These are phyloP conservation scores for Elasticomyces elasticus DNA, from an alignment of 495 filamentous ascomycete species.

Conservation along the genomic window DNA sequence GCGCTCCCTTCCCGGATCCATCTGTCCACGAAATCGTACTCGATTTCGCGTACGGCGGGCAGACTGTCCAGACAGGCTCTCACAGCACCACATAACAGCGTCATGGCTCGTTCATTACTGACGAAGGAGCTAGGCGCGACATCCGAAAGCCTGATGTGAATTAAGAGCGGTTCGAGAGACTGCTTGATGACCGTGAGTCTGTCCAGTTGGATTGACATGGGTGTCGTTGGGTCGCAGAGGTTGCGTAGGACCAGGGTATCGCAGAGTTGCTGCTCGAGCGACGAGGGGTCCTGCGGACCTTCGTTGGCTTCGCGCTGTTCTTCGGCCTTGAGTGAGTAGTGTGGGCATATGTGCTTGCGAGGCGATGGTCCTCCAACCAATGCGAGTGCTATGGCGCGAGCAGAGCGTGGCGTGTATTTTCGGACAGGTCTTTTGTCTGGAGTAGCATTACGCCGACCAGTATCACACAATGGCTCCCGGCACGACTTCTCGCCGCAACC, in stretches of 20 bases:
- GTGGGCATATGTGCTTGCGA: conserved; percentile 10
- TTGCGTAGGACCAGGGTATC: conserved; percentile 7
- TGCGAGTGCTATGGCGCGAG: conserved; percentile 13
- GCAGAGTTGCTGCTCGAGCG: conserved; percentile 11
- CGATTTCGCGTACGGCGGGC: neutral
- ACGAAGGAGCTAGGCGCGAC: neutral
- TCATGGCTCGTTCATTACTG: neutral
- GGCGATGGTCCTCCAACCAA: conserved; percentile 5
- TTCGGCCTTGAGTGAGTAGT: neutral
- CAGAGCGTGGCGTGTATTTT: conserved; percentile 11
- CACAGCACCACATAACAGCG: neutral
- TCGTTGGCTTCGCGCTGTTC: neutral
- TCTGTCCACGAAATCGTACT: neutral
- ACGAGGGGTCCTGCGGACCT: conserved; percentile 3
- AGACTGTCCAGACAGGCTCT: neutral
- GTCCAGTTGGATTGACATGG: neutral
- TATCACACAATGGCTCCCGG: conserved; percentile 9
- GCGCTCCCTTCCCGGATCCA: neutral
- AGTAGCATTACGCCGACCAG: conserved; percentile 7
- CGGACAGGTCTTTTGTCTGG: conserved; percentile 1
- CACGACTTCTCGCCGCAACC: conserved; percentile 17
- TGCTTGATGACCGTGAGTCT: neutral
- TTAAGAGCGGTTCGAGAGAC: neutral
- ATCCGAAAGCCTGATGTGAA: neutral
- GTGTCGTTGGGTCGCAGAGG: conserved; percentile 1